A percentile compares a stretch with the other conserved stretches of the same genome.
phyloP scores from a whole-genome alignment of 352 stramenopile species.

The Phytophthora vignae region DNA sequence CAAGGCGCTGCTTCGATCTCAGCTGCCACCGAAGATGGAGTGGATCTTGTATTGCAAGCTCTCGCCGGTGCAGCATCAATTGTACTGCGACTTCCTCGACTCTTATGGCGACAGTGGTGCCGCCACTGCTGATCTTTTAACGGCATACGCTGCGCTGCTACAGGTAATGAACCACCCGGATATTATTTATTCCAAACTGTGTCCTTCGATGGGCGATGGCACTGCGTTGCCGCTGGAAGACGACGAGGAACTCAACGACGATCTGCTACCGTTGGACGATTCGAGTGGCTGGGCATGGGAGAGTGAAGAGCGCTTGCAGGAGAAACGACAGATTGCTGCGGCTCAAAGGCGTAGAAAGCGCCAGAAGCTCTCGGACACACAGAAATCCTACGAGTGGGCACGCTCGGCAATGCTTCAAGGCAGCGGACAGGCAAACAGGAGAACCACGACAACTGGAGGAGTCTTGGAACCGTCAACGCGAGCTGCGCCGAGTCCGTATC shows the following conservation, averaged over 20 bases:
- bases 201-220: conserved; percentile 39
- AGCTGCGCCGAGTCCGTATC: conserved; percentile 35
- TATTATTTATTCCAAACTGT: conserved; percentile 83
- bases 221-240: conserved; percentile 32
- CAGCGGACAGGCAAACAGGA: background rate
- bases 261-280: conserved; percentile 23
- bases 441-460: background rate
- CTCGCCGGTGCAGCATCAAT: conserved; percentile 74
- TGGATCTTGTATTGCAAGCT: conserved; percentile 91
- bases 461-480: background rate
- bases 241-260: conserved; percentile 45
- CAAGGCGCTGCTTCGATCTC: conserved; percentile 64
- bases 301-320: conserved; percentile 62
- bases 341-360: conserved; percentile 61
- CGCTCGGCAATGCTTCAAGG: conserved; percentile 50
- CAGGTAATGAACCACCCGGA: conserved; percentile 92
- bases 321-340: conserved; percentile 58
- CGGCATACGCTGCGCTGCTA: conserved; percentile 78
- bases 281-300: conserved; percentile 71
- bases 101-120: conserved; percentile 55
- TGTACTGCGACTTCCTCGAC: conserved; percentile 84
- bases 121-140: conserved; percentile 70
- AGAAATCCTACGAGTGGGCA: conserved; percentile 77
- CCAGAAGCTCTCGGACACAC: conserved; percentile 67
- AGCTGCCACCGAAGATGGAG: conserved; percentile 86